Evolutionary conservation across 225 moss, liverwort and hornwort genomes (phyloP).

Genomic region (Neckera pumila): DNA sequence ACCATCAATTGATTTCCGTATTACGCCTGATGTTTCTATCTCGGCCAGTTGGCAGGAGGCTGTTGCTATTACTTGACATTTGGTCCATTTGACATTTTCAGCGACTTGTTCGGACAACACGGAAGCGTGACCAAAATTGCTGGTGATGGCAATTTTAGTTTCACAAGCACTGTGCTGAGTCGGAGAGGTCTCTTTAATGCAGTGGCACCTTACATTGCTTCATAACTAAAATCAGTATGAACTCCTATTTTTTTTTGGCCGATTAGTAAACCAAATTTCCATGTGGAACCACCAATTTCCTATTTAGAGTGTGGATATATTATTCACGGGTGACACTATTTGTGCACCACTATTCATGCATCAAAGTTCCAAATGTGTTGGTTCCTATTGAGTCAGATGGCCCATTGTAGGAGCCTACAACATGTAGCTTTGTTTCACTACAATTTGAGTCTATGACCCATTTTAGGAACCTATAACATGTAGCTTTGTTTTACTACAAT

Average conservation of each 20-base stretch:
- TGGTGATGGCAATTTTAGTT: background rate
- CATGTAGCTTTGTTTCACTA: background rate
- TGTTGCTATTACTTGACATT: background rate
- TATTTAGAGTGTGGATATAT: background rate
- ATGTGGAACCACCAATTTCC: background rate
- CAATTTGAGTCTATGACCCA: background rate
- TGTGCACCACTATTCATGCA: background rate
- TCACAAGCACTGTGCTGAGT: background rate
- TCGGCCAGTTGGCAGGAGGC: background rate
- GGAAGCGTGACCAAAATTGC: background rate
- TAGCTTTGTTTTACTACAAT: background rate
- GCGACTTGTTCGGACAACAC: background rate
- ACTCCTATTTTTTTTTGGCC: no score
- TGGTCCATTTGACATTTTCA: background rate
- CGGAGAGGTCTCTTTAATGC: no score
- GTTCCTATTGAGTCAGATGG: background rate
- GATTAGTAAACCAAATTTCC: background rate
- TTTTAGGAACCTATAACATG: background rate
- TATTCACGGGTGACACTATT: accelerated
- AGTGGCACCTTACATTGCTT: background rate
- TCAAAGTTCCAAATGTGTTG: background rate
- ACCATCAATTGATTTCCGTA: background rate
- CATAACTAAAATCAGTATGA: background rate
- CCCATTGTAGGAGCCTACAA: background rate
- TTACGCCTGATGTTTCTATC: background rate